Evolutionary conservation across 129 eudicot species (phyloP), one percentile per base, ranked within the genome.

Genomic region (Flaveria bidentis): DNA sequence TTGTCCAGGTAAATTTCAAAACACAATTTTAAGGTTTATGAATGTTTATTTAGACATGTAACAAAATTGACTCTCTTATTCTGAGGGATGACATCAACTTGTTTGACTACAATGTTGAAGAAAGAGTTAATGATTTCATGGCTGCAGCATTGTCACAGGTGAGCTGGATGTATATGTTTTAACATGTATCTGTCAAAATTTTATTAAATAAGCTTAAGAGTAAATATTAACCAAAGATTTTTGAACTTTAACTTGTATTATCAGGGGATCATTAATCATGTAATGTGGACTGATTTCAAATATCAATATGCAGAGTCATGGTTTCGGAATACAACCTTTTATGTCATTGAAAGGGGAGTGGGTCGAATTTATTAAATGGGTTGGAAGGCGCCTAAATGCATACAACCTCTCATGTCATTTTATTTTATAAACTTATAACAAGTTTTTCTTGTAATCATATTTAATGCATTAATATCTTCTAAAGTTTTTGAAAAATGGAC

Each of bases 71-170:
- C 30, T 28, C 30, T 28, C 30, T 28, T 28, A 28, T 28, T 28
- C 30, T 28, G 3, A 28, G 30, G 30, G 30, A 28, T 28, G 30
- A 2, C 30, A 28, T 28, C 30, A 28, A 64, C 69, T 84, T 91
- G 87, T 91, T 89, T 67, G 99, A 95, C 83, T 95, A 95, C 92
- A 91, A 95, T 69, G 97, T 95, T 56, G 87, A 87, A 77, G 94
- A 91, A 41, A 92, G 96, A 30, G 96, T 95, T 67, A 74, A 87
- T 71, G 94, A 81, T 76, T 95, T 95, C 75, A 94, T 95, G 64
- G 97, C 91, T 74, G 96, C 90, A 70, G 96, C 97, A 39, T 70
- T 87, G 58, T 49, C 89, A 50, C 97, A 91, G 88, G 99, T 91
- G 73, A 70, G 64, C 49, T 18, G 41, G 22, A 49, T 83, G 39